Conservation (phyloP, 2,329 filamentous ascomycete genomes). For the Aspergillus sojae region DNA sequence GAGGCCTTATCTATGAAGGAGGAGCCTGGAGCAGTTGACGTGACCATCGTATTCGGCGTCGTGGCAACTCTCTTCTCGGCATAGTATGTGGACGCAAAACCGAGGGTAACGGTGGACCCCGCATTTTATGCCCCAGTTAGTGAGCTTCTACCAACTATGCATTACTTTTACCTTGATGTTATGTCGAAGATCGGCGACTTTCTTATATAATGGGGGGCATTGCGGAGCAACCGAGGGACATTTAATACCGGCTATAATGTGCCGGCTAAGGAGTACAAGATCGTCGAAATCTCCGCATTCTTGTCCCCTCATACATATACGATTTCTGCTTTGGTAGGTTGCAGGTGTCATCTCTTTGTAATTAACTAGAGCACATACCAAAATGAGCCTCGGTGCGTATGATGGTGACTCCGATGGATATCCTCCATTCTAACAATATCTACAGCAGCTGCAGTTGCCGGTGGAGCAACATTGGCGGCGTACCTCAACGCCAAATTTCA, state of each 20-base stretch:
- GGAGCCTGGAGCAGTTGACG: background rate
- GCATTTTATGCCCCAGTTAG: background rate
- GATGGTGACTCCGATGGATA: background rate
- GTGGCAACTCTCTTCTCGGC: background rate
- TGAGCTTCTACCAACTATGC: background rate
- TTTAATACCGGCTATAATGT: background rate
- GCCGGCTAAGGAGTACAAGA: background rate
- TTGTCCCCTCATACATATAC: background rate
- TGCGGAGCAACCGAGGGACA: constrained; percentile 1
- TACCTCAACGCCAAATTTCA: constrained; percentile 67
- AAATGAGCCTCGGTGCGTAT: constrained; percentile 10
- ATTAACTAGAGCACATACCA: background rate
- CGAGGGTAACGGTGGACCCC: background rate
- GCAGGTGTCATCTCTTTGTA: background rate
- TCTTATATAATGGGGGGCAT: background rate
- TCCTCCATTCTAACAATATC: background rate
- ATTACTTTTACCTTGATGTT: background rate
- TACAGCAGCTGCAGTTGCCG: constrained; percentile 27
- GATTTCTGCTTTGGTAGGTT: background rate
- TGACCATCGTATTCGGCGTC: background rate
- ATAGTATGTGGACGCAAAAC: background rate
- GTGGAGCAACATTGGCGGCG: constrained; percentile 31
- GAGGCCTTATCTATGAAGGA: background rate
- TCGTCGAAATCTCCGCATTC: background rate
- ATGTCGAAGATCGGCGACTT: background rate